A percentile compares a stretch with the other conserved stretches of the same genome.
Conservation (phyloP, 2,329 filamentous ascomycete species). For the Drechslerella dactyloides region DNA sequence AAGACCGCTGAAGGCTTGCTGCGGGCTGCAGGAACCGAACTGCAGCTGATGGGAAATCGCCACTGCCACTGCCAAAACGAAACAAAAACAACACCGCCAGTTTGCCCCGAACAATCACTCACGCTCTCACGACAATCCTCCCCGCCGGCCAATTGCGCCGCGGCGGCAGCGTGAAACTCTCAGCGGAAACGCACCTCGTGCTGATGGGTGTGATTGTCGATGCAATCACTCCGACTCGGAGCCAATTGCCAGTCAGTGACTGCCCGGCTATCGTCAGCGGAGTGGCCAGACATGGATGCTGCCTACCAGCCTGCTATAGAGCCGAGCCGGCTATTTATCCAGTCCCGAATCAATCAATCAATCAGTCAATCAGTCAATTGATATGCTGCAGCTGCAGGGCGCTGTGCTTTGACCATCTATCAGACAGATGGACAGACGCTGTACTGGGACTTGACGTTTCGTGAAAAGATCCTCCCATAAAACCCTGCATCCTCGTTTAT, state of each 20-base stretch:
- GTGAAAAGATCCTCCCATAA: background rate
- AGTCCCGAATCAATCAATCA: no score
- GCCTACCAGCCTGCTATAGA: slow-evolving; percentile 48
- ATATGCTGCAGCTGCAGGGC: slow-evolving; percentile 14
- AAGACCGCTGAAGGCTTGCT: slow-evolving; percentile 16
- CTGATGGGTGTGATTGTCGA: slow-evolving; percentile 13
- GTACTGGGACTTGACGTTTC: slow-evolving; percentile 28
- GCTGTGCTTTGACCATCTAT: slow-evolving; percentile 49
- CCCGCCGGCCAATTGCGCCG: background rate
- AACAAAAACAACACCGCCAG: slow-evolving; percentile 49
- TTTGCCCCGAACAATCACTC: slow-evolving; percentile 26
- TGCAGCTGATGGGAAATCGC: slow-evolving; percentile 21
- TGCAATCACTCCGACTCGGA: slow-evolving; percentile 12
- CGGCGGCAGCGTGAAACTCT: slow-evolving; percentile 36
- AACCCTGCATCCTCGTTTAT: slow-evolving; percentile 19
- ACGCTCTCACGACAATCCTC: background rate
- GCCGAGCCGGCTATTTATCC: slow-evolving; percentile 50
- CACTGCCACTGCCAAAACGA: slow-evolving; percentile 39
- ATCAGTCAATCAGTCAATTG: no score
- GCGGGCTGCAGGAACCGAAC: slow-evolving; percentile 36
- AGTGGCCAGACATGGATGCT: slow-evolving; percentile 6
- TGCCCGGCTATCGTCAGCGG: slow-evolving; percentile 3
- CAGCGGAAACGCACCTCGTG: background rate
- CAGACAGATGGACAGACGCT: no score
- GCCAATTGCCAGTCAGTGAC: slow-evolving; percentile 3